These are phyloP conservation scores for Cystoderma amianthinum DNA, from an alignment of 768 basidiomycete species.

Conservation along the genomic window DNA sequence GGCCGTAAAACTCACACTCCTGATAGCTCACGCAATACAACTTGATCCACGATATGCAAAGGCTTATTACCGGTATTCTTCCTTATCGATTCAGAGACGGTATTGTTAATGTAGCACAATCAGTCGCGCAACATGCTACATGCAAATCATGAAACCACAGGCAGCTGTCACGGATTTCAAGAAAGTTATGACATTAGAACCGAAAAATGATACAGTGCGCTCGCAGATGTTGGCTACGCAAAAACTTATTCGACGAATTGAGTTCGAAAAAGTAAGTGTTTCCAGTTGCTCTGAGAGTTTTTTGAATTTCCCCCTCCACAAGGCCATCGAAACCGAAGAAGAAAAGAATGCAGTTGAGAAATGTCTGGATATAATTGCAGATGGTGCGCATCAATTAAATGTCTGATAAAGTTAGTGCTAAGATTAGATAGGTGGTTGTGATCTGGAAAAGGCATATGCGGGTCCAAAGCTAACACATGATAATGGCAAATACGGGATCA, in stretches of 20 bases:
- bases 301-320: constrained; percentile 1
- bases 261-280: constrained; percentile 79
- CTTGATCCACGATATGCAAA: constrained; percentile 89
- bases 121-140: constrained; percentile 85
- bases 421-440: constrained; percentile 56
- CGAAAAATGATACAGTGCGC: constrained; percentile 75
- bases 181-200: constrained; percentile 77
- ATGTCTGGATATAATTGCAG: constrained; percentile 71
- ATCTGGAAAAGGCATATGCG: constrained; percentile 63
- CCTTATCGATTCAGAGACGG: constrained; percentile 1
- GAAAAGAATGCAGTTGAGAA: constrained; percentile 73
- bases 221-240: constrained; percentile 82
- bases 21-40: constrained; percentile 80
- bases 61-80: constrained; percentile 63
- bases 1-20: too few species aligned
- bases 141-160: constrained; percentile 86
- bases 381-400: constrained; percentile 39
- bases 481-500: constrained; percentile 68
- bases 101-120: constrained; percentile 2
- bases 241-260: constrained; percentile 83
- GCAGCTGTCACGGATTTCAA: constrained; percentile 84
- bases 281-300: background rate
- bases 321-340: constrained; percentile 92
- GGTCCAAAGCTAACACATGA: constrained; percentile 66
- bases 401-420: background rate